Evolutionary conservation across 169 alveolate species (phyloP).

Genomic region (Babesia ovata): DNA sequence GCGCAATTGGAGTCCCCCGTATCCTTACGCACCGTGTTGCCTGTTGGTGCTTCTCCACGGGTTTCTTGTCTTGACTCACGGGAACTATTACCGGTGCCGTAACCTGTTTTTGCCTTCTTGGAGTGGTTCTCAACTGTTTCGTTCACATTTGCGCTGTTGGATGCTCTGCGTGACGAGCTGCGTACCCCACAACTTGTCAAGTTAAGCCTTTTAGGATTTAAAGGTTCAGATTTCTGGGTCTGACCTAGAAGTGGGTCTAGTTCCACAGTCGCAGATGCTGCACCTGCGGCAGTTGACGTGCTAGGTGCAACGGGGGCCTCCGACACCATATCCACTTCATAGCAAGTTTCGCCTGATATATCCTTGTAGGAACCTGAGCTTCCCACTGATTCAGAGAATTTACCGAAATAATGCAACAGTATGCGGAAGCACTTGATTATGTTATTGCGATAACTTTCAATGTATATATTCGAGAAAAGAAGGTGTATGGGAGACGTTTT

Average conservation of each 20-base stretch:
- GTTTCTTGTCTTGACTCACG: too few relatives aligned
- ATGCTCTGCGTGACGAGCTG: background rate
- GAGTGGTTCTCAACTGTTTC: background rate
- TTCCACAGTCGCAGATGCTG: too few relatives aligned
- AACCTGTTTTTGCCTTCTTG: background rate
- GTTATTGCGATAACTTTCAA: constrained; percentile 47
- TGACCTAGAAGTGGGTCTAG: background rate
- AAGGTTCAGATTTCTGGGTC: background rate
- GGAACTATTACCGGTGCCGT: too few relatives aligned
- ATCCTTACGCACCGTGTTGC: too few relatives aligned
- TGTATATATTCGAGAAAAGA: constrained; percentile 61
- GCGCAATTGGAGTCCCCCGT: too few relatives aligned
- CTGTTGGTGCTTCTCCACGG: too few relatives aligned
- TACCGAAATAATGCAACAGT: constrained; percentile 52
- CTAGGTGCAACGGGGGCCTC: background rate
- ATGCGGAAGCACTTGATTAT: constrained; percentile 55
- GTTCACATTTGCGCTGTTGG: background rate
- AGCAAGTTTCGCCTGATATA: background rate
- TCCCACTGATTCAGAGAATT: constrained; percentile 4
- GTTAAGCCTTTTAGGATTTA: background rate
- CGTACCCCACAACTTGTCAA: constrained; percentile 4
- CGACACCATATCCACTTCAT: background rate
- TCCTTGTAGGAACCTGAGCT: constrained; percentile 6
- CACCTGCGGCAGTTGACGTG: background rate
- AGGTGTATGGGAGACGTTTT: constrained; percentile 64